Evolutionary conservation across 192 early-diverging fungal genomes (phyloP).

Genomic region (Coemansia reversa): DNA sequence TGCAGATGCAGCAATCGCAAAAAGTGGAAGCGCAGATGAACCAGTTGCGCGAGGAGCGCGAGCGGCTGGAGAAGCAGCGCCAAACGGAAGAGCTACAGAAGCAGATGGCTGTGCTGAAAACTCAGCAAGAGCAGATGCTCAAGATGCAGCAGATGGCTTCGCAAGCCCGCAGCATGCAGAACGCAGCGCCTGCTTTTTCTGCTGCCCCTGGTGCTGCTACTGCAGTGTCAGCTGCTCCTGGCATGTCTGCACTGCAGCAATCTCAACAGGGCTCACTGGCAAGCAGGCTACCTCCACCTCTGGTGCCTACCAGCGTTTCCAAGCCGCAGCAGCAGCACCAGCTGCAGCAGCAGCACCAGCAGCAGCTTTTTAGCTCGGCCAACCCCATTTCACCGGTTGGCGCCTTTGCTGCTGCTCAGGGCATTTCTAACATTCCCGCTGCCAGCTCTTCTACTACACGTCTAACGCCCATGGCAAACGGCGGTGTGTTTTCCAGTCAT

Average conservation of each 20-base stretch:
- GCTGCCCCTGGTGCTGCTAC: slow-evolving; percentile 1
- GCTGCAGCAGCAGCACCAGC: slow-evolving; percentile 12
- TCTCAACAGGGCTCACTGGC: slow-evolving; percentile 25
- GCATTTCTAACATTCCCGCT: slow-evolving; percentile 23
- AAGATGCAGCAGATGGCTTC: slow-evolving; percentile 55
- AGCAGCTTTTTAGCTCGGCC: slow-evolving; percentile 12
- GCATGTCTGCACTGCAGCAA: slow-evolving; percentile 15
- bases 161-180: slow-evolving; percentile 20
- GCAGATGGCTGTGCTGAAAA: slow-evolving; percentile 36
- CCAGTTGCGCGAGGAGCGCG: slow-evolving; percentile 47
- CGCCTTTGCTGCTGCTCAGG: slow-evolving; percentile 25
- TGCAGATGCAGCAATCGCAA: slow-evolving; percentile 53
- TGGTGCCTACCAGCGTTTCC: slow-evolving; percentile 32
- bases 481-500: slow-evolving; percentile 35
- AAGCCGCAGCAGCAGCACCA: slow-evolving; percentile 19
- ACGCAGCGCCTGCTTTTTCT: not conserved
- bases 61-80: slow-evolving; percentile 43
- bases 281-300: slow-evolving; percentile 41
- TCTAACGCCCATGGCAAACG: slow-evolving; percentile 3
- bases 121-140: slow-evolving; percentile 51
- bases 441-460: slow-evolving; percentile 37
- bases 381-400: slow-evolving; percentile 9
- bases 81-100: slow-evolving; percentile 43
- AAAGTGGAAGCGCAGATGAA: slow-evolving; percentile 53
- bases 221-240: not conserved